Evolutionary conservation across 1,284 basidiomycete genomes (phyloP).

Genomic region (Coriolopsis trogii): DNA sequence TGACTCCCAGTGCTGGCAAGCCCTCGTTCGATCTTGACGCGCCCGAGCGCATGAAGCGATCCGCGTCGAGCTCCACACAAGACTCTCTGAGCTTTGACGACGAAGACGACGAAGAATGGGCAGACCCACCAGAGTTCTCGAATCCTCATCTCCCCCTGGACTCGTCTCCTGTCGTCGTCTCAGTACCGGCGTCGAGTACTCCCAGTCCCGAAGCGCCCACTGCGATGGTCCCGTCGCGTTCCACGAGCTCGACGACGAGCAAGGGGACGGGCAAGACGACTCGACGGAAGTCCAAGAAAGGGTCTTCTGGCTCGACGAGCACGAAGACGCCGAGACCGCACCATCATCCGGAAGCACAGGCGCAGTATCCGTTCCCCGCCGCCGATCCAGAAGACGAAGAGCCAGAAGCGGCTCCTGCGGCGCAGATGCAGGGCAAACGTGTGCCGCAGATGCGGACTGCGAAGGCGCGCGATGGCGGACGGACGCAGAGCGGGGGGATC

Average conservation of each 20-base stretch:
- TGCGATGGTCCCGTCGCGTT: conserved; percentile 23
- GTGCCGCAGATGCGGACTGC: conserved; percentile 61
- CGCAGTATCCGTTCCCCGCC: conserved; percentile 65
- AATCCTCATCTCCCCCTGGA: conserved; percentile 36
- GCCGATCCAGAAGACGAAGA: conserved; percentile 42
- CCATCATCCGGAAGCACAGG: conserved; percentile 25
- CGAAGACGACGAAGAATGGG: conserved; percentile 71
- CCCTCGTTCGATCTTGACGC: conserved; percentile 44
- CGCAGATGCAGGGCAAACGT: conserved; percentile 33
- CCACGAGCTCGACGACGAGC: conserved; percentile 32
- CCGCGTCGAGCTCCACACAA: conserved; percentile 16
- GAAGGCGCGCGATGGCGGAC: conserved; percentile 73
- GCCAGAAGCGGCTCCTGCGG: conserved; percentile 12
- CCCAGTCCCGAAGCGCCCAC: conserved; percentile 13
- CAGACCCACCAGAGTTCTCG: conserved; percentile 48
- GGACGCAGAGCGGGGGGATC: conserved; percentile 81
- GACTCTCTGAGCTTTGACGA: conserved; percentile 35
- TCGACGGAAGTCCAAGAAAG: conserved; percentile 32
- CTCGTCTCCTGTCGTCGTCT: conserved; percentile 8
- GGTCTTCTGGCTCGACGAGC: conserved; percentile 16
- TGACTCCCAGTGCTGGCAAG: conserved; percentile 59
- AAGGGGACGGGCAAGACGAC: conserved; percentile 26
- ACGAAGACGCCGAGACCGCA: conserved; percentile 19
- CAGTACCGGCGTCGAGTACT: conserved; percentile 2
- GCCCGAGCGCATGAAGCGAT: conserved; percentile 24